Evolutionary conservation across 768 basidiomycete genomes (phyloP).

Genomic region (Pulveroboletus sp.): DNA sequence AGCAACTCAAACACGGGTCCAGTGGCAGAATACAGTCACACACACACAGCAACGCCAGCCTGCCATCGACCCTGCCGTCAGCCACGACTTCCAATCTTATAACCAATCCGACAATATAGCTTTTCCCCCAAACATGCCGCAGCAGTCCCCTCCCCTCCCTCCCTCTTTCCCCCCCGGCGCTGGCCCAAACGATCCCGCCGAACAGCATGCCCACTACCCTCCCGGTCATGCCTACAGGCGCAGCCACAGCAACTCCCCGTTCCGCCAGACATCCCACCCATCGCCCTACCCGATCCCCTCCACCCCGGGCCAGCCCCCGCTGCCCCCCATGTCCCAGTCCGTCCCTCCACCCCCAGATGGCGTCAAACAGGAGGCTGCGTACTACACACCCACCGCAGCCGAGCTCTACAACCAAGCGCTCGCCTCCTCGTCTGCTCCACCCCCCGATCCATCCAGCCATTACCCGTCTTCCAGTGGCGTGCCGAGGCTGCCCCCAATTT

Average conservation of each 20-base stretch:
- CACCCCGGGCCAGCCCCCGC: conserved; percentile 26
- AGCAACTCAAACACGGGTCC: conserved; percentile 31
- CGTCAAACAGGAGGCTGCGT: conserved; percentile 42
- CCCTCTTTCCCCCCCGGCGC: conserved; percentile 35
- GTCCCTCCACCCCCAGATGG: conserved; percentile 20
- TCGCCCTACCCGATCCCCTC: conserved; percentile 38
- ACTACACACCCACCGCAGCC: conserved; percentile 51
- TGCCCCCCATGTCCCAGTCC: conserved; percentile 26
- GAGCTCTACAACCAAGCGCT: conserved; percentile 52
- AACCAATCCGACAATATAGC: conserved; percentile 26
- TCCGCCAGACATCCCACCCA: conserved; percentile 40
- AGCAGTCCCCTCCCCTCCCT: conserved; percentile 27
- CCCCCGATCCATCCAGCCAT: conserved; percentile 23
- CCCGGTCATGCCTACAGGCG: conserved; percentile 33
- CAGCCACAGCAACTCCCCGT: conserved; percentile 32
- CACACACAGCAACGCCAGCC: conserved; percentile 33
- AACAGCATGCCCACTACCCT: conserved; percentile 35
- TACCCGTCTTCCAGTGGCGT: conserved; percentile 32
- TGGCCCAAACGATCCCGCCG: conserved; percentile 33
- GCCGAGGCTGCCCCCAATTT: conserved; percentile 73
- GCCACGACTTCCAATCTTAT: conserved; percentile 34
- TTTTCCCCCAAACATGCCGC: conserved; percentile 32
- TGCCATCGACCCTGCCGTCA: conserved; percentile 32
- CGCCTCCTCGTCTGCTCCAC: conserved; percentile 27
- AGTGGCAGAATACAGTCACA: conserved; percentile 33